These are phyloP conservation scores for Thermochaetoides thermophila DNA, from an alignment of 495 filamentous ascomycete genomes.

Conservation along the genomic window DNA sequence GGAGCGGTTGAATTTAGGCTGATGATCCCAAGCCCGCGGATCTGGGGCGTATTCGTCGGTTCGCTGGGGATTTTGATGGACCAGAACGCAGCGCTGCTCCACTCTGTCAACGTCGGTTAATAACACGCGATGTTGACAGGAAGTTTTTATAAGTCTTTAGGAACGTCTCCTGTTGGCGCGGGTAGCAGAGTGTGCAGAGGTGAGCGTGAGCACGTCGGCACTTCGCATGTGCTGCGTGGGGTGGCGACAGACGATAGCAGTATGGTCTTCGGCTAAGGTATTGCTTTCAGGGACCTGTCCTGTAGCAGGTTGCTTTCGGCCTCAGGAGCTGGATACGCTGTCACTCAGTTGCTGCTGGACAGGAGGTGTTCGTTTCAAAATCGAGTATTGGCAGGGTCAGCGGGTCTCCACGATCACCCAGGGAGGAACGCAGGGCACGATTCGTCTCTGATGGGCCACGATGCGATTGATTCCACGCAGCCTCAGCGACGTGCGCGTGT, in stretches of 20 bases:
- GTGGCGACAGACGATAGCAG: too few species aligned
- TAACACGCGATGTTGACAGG: neutral
- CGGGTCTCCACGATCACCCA: too few species aligned
- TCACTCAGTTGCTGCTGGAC: neutral
- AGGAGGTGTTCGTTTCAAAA: neutral
- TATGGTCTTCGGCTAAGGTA: neutral
- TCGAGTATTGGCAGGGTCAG: neutral
- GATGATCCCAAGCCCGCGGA: slow-evolving; percentile 4
- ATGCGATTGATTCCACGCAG: too few species aligned
- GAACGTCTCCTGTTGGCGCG: neutral
- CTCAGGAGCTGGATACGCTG: too few species aligned
- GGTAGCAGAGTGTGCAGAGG: neutral
- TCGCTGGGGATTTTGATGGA: slow-evolving; percentile 4
- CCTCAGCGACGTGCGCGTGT: too few species aligned
- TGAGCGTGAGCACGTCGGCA: too few species aligned
- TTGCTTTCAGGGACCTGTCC: neutral
- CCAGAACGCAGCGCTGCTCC: slow-evolving; percentile 5
- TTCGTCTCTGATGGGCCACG: neutral
- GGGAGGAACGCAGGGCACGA: neutral
- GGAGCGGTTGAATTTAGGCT: slow-evolving; percentile 13
- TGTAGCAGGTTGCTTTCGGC: neutral
- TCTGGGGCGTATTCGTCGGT: slow-evolving; percentile 5
- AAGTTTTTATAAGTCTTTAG: slow-evolving; percentile 1
- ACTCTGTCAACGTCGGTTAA: slow-evolving; percentile 6
- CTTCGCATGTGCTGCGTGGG: too few species aligned